Conservation (phyloP, 441 rosid genomes). For the Euphorbia corollata region DNA sequence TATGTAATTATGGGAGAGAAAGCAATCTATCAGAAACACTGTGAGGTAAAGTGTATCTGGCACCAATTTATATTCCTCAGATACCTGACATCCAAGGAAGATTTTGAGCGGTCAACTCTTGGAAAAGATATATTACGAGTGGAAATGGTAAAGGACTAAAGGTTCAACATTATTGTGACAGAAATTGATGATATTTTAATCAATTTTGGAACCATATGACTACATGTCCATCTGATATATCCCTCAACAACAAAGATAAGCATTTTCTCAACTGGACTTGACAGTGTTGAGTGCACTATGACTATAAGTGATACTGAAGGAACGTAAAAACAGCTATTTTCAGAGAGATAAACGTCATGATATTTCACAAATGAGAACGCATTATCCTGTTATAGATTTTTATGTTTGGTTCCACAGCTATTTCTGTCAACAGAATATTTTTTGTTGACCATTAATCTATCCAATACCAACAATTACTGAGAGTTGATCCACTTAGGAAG, state of each 20-base stretch:
- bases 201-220: background rate
- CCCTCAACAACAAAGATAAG: background rate
- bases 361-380: background rate
- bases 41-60: constrained; percentile 90
- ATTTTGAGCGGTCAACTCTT: constrained; percentile 7
- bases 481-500: background rate
- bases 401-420: background rate
- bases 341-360: background rate
- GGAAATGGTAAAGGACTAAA: background rate
- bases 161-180: background rate
- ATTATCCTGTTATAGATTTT: background rate
- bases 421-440: constrained; percentile 1
- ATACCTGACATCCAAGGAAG: constrained; percentile 50
- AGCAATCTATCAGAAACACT: constrained; percentile 69
- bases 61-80: constrained; percentile 81
- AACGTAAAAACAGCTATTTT: background rate
- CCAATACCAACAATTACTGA: background rate
- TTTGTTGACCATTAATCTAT: background rate
- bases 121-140: constrained; percentile 7
- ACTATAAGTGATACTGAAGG: background rate
- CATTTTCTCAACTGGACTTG: background rate
- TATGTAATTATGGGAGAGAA: constrained; percentile 57
- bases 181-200: background rate
- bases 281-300: too few relatives aligned
- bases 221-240: background rate